A percentile compares a stretch with the other conserved stretches of the same genome.
phyloP scores from a whole-genome alignment of 768 basidiomycete species.

The Pholiota microspora region DNA sequence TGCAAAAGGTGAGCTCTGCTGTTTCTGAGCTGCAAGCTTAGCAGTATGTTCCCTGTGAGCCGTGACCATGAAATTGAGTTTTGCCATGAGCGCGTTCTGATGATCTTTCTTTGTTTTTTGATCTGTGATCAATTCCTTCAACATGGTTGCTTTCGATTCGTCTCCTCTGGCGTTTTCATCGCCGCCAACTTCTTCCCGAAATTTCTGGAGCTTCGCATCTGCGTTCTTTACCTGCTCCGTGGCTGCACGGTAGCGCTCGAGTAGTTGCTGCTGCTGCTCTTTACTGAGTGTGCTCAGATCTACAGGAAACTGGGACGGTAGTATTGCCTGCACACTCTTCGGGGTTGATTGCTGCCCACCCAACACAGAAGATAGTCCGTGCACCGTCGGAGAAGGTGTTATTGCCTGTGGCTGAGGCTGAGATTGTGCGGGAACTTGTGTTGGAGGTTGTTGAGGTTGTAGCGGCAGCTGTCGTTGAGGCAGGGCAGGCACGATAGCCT shows the following conservation, averaged over 20 bases:
- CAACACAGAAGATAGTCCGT: too few species aligned
- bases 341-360: too few species aligned
- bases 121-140: too few species aligned
- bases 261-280: not conserved
- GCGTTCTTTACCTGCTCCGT: not conserved
- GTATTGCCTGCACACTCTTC: too few species aligned
- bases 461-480: conserved; percentile 18
- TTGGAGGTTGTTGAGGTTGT: not conserved
- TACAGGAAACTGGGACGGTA: too few species aligned
- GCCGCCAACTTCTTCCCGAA: not conserved
- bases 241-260: not conserved
- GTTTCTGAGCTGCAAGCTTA: not conserved
- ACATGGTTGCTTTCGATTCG: too few species aligned
- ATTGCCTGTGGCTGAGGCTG: conserved; percentile 1
- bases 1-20: not conserved
- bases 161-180: not conserved
- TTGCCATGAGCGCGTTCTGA: too few species aligned
- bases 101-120: too few species aligned
- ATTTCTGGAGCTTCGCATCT: not conserved
- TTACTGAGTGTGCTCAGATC: too few species aligned
- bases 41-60: too few species aligned
- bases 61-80: too few species aligned
- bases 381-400: too few species aligned
- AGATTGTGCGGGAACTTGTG: conserved; percentile 8
- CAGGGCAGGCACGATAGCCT: conserved; percentile 13